Base-by-base conservation (phyloP, 2,329 filamentous ascomycete genomes). In the Penicillium sp. region DNA sequence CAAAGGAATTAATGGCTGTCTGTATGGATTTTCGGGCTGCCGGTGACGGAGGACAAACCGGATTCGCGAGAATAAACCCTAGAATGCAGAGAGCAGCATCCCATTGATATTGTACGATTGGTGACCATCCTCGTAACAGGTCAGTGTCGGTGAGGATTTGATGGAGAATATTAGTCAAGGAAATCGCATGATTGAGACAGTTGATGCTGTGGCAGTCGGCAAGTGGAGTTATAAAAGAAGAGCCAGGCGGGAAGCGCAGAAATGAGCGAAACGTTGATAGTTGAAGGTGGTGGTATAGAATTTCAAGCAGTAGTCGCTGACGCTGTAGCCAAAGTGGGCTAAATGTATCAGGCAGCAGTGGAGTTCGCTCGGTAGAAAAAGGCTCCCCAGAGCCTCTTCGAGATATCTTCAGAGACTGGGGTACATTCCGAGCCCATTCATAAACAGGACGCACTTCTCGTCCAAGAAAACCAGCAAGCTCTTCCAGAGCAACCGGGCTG, bases 21-120 rank as follows among this genome's bases (percentile, higher is more conserved):
- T 70, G 62, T n/a, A 77, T 60, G 10, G 67, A 64, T 13, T 62
- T 62, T 15, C 73, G 62, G 9, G 70, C 73, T 2, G 56, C 42
- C 1, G 60, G 56, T 0, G 66, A 68, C 0, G 59, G 58, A 4
- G 65, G 52, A 9, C 67, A 55, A 1, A 63, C 36, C 1, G 76
- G 75, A 43, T 74, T 68, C 0, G 72, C 70, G 0, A 78, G 52
- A 2, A 74, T 56, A 52, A 74, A 79, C 5, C 75, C 76, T 7
- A 77, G 50, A 2, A 77, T 61, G 2, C 71, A 68, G 15, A 78
- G 55, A 1, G 71, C 62, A 0, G 74, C 72, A 50, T 76, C 72
- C 72, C 75, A 77, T 54, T 77, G 75, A 65, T 71, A 78, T 20
- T 75, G 71, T 44, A 75, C 77, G 0, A 67, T 63, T 43, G 75